A percentile compares a stretch with the other conserved stretches of the same genome.
These are phyloP conservation scores for Clarireedia sp. DNA, from an alignment of 2,329 filamentous ascomycete genomes.

Conservation along the genomic window DNA sequence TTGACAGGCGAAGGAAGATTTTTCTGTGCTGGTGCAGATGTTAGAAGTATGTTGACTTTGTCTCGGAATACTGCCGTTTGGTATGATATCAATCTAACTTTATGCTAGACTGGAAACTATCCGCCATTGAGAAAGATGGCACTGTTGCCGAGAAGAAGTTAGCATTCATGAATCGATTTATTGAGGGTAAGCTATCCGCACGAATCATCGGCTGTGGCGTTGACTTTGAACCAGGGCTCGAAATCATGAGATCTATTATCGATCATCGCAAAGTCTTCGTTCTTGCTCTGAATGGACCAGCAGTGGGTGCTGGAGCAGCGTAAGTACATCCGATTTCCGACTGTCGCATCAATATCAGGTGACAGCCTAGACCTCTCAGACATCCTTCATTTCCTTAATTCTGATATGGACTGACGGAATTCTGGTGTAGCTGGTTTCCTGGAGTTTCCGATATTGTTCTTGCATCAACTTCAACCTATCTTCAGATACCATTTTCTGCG, in stretches of 20 bases:
- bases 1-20: slow-evolving; percentile 43
- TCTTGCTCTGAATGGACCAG: slow-evolving; percentile 42
- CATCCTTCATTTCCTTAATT: neutral
- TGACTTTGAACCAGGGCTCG: slow-evolving; percentile 17
- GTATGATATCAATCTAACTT: neutral
- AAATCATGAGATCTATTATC: slow-evolving; percentile 39
- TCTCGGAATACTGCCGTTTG: neutral
- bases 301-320: slow-evolving; percentile 41
- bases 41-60: slow-evolving; percentile 29
- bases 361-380: neutral
- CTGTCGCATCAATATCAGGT: neutral
- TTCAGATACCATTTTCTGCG: slow-evolving; percentile 41
- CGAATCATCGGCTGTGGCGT: neutral
- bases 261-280: slow-evolving; percentile 44
- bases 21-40: slow-evolving; percentile 42
- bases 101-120: no score
- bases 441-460: slow-evolving; percentile 42
- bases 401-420: neutral
- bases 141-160: slow-evolving; percentile 24
- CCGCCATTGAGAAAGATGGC: slow-evolving; percentile 7
- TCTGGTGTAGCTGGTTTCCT: slow-evolving; percentile 34
- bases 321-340: neutral
- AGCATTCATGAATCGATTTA: slow-evolving; percentile 17
- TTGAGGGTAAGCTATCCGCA: slow-evolving; percentile 11
- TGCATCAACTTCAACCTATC: slow-evolving; percentile 36